These are phyloP conservation scores for Endothia cerciana DNA, from an alignment of 2,329 filamentous ascomycete genomes.

Conservation along the genomic window DNA sequence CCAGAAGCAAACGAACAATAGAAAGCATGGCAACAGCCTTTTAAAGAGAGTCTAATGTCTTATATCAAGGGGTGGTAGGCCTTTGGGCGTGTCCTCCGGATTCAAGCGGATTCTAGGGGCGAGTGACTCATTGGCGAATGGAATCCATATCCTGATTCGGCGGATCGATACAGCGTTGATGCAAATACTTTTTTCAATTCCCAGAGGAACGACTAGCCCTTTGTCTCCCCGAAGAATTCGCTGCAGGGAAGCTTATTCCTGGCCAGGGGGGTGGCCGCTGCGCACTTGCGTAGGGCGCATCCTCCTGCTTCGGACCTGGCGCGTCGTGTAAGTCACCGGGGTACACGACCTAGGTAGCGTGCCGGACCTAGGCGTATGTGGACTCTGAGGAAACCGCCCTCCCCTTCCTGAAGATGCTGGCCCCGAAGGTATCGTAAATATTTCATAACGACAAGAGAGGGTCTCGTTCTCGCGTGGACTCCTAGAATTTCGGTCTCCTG, in stretches of 20 bases:
- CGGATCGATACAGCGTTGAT: slow-evolving; percentile 10
- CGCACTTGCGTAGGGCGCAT: slow-evolving; percentile 13
- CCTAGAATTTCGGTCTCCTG: not conserved
- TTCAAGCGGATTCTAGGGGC: slow-evolving; percentile 13
- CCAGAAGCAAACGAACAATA: not conserved
- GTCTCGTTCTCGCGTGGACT: not conserved
- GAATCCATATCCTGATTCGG: slow-evolving; percentile 12
- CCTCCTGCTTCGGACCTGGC: slow-evolving; percentile 9
- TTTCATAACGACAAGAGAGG: not conserved
- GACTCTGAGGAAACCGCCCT: not conserved
- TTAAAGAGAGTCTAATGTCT: slow-evolving; percentile 13
- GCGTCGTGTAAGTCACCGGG: not conserved
- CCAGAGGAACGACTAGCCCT: no score
- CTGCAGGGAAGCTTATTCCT: not conserved
- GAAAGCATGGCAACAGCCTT: not conserved
- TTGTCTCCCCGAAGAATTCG: no score
- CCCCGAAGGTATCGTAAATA: not conserved
- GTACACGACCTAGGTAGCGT: not conserved
- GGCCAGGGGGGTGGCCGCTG: not conserved
- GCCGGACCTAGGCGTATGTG: not conserved
- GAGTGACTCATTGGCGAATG: slow-evolving; percentile 34
- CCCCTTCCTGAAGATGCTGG: not conserved
- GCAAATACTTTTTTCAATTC: slow-evolving; percentile 5
- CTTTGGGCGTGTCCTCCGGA: no score
- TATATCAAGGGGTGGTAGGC: not conserved